phyloP scores from a whole-genome alignment of 2,329 filamentous ascomycete genomes.

The Coniochaeta sp. region DNA sequence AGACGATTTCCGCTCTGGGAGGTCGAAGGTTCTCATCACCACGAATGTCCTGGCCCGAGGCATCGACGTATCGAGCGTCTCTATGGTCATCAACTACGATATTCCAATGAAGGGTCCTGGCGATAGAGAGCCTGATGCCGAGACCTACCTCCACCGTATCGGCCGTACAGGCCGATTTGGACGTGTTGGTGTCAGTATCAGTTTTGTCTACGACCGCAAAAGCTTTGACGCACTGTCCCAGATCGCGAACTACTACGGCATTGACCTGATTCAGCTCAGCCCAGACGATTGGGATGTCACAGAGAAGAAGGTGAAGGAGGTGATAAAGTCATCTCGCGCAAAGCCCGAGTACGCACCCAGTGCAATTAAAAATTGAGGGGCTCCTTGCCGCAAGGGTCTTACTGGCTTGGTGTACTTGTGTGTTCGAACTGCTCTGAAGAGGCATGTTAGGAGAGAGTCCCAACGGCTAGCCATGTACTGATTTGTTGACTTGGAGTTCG shows the following conservation, averaged over 20 bases:
- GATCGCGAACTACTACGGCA: slow-evolving; percentile 76
- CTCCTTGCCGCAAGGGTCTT: background rate
- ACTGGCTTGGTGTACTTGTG: background rate
- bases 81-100: slow-evolving; percentile 98
- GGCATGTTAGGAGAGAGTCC: background rate
- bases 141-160: slow-evolving; percentile 97
- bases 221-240: slow-evolving; percentile 72
- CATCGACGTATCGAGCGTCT: slow-evolving; percentile 86
- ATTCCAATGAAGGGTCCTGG: slow-evolving; percentile 68
- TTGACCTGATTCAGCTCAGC: slow-evolving; percentile 73
- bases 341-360: slow-evolving; percentile 44
- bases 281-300: slow-evolving; percentile 87
- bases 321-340: slow-evolving; percentile 65
- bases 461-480: background rate
- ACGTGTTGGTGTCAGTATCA: slow-evolving; percentile 91
- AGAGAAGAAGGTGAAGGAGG: slow-evolving; percentile 72
- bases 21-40: slow-evolving; percentile 93
- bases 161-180: slow-evolving; percentile 95
- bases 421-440: background rate
- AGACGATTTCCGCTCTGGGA: slow-evolving; percentile 76
- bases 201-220: slow-evolving; percentile 80
- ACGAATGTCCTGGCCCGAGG: slow-evolving; percentile 95
- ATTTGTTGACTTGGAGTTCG: background rate
- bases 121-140: slow-evolving; percentile 78
- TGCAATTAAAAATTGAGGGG: slow-evolving; percentile 4